A percentile compares a stretch with the other conserved stretches of the same genome.
Evolutionary conservation across 163 green algal species (phyloP).

Genomic region (Scenedesmus sp.): DNA sequence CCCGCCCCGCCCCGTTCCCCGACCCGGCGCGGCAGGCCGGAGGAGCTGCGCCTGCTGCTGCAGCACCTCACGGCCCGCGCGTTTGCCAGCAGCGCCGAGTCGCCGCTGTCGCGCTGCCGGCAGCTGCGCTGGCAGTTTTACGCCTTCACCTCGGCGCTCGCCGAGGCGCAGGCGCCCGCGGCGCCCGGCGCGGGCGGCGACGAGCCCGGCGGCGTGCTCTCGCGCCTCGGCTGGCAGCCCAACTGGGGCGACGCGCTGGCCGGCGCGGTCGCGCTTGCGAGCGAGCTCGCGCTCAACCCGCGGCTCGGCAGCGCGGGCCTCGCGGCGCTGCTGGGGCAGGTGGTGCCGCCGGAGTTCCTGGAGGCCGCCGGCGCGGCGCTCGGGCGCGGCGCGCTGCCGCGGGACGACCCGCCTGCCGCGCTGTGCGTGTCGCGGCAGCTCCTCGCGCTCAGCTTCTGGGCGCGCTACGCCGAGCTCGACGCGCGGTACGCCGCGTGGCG

Average conservation of each 20-base stretch:
- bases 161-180: neutral
- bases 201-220: neutral
- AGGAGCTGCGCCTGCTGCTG: constrained; percentile 38
- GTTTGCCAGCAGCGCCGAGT: neutral
- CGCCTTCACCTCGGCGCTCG: neutral
- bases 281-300: constrained; percentile 32
- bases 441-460: constrained; percentile 20
- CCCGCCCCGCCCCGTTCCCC: too few relatives aligned
- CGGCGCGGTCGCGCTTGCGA: neutral
- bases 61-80: neutral
- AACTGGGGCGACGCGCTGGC: constrained; percentile 31
- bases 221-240: constrained; percentile 19
- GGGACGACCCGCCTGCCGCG: neutral
- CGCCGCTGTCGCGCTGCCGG: constrained; percentile 17
- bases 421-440: constrained; percentile 38
- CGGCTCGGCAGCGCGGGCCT: constrained; percentile 3
- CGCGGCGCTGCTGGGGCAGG: constrained; percentile 5
- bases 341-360: constrained; percentile 11
- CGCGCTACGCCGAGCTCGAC: constrained; percentile 9
- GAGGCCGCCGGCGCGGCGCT: neutral
- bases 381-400: neutral
- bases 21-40: neutral
- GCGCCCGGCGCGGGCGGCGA: neutral
- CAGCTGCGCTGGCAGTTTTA: constrained; percentile 46
- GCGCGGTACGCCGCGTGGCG: constrained; percentile 24